Conservation (phyloP, 176 grass and related monocot genomes). For the Miscanthus lutarioriparius region DNA sequence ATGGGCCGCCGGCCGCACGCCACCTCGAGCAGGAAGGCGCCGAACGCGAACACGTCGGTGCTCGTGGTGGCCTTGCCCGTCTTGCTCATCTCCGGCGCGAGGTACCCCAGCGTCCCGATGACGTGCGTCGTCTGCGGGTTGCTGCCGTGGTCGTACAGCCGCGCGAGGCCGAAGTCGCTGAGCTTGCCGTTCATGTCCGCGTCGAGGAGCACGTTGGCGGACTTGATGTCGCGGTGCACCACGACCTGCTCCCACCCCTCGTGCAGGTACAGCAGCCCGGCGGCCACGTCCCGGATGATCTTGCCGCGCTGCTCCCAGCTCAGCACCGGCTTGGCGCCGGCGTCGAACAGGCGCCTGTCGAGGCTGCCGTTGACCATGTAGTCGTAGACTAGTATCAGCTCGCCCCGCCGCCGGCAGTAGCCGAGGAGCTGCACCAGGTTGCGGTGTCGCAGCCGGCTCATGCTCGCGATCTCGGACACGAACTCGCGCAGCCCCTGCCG, state of each 20-base stretch:
- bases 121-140: conserved; percentile 53
- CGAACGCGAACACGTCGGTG: conserved; percentile 77
- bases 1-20: conserved; percentile 56
- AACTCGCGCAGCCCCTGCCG: conserved; percentile 77
- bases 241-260: conserved; percentile 92
- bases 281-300: conserved; percentile 61
- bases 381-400: conserved; percentile 78
- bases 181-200: conserved; percentile 67
- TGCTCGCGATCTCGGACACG: conserved; percentile 70
- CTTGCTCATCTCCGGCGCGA: conserved; percentile 78
- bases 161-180: conserved; percentile 85
- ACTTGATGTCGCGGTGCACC: conserved; percentile 89
- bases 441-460: conserved; percentile 74
- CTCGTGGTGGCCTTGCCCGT: conserved; percentile 70
- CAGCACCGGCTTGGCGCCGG: neutral
- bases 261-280: conserved; percentile 76
- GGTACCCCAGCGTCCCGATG: conserved; percentile 66
- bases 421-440: conserved; percentile 76
- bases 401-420: conserved; percentile 66
- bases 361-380: conserved; percentile 77
- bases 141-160: conserved; percentile 63
- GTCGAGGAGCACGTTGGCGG: conserved; percentile 84
- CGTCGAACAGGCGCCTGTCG: conserved; percentile 57
- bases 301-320: conserved; percentile 58
- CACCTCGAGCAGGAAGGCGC: conserved; percentile 64